Base-by-base conservation (phyloP, 768 basidiomycete species). In the Tylopilus balloui region DNA sequence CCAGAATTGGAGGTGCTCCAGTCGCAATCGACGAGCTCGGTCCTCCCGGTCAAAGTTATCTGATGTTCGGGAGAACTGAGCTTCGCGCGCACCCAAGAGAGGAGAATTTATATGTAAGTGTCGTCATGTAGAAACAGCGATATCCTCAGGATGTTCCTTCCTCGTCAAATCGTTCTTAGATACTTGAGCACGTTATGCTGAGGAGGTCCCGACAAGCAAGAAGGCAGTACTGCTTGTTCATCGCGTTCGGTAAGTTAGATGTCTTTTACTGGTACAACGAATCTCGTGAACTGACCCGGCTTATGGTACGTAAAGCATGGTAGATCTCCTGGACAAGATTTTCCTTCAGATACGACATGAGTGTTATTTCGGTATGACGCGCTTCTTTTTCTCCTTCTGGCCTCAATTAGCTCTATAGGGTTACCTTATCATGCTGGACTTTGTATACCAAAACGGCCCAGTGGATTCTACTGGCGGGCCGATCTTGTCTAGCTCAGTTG, bases 391-490 rank as follows among this genome's bases (percentile, higher is more conserved):
- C 48, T 32, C n/a, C 46, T 45, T 44, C n/a, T 47, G 44, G 51
- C 17, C 15, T 47, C 12, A 45, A 10, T 21, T 14, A 15, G 17
- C 13, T 28, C 21, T 27, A 3, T 58, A 84, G 80, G 87, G 86
- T 73, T 87, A 84, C 58, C 66, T 89, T 27, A 87, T 88, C 50
- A 88, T 88, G 84, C 78, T 78, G 8, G 86, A 88, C 63, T 89
- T 89, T 64, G 74, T 86, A 56, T 55, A 69, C 45, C 78, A 85
- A 12, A 88, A 89, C 59, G 87, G 86, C 27, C 69, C 80, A 57
- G 44, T 73, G 4, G 74, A 67, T 41, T 57, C 62, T 3, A 60
- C 78, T 52, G 84, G 84, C 4, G 54, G 67, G 28, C 69, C 69
- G 42, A 69, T 77, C 50, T 68, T 91, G 10, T 78, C 81, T 3